These are phyloP conservation scores for Thermothielavioides terrestris DNA, from an alignment of 495 filamentous ascomycete genomes.

Conservation along the genomic window DNA sequence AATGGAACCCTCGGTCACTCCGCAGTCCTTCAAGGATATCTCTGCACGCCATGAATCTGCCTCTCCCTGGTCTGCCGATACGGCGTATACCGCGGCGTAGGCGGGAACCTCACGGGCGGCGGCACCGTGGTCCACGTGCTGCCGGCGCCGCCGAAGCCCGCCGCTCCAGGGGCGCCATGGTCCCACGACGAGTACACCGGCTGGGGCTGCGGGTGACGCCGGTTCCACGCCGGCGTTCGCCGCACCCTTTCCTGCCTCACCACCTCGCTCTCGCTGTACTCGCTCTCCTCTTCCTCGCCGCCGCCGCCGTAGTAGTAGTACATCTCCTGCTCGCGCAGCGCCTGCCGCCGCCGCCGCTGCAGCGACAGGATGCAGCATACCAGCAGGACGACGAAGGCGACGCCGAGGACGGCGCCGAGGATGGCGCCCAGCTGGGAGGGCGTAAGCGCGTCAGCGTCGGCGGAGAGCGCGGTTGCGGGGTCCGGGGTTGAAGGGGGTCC, in stretches of 20 bases:
- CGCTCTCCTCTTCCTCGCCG: background rate
- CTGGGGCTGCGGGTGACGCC: too few relatives aligned
- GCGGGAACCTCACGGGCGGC: slow-evolving; percentile 8
- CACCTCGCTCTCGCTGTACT: background rate
- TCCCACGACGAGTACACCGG: too few relatives aligned
- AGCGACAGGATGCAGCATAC: slow-evolving; percentile 5
- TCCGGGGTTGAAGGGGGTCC: background rate
- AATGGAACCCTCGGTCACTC: background rate
- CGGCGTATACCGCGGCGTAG: slow-evolving; percentile 5
- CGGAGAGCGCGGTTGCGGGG: background rate
- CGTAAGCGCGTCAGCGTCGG: too few relatives aligned
- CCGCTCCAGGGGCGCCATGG: too few relatives aligned
- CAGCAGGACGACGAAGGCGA: slow-evolving; percentile 8
- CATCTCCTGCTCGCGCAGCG: background rate
- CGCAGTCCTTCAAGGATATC: slow-evolving; percentile 3
- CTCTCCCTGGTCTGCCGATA: slow-evolving; percentile 4
- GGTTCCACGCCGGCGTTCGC: background rate
- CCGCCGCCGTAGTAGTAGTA: background rate
- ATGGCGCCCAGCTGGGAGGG: slow-evolving; percentile 14
- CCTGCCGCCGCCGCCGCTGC: background rate
- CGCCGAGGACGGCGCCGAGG: slow-evolving; percentile 13
- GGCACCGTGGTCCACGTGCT: slow-evolving; percentile 8
- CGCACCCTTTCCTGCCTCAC: background rate
- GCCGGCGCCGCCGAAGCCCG: too few relatives aligned
- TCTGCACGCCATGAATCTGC: slow-evolving; percentile 7